These are phyloP conservation scores for Ogataea pini DNA, from an alignment of 805 yeast species.

Conservation along the genomic window DNA sequence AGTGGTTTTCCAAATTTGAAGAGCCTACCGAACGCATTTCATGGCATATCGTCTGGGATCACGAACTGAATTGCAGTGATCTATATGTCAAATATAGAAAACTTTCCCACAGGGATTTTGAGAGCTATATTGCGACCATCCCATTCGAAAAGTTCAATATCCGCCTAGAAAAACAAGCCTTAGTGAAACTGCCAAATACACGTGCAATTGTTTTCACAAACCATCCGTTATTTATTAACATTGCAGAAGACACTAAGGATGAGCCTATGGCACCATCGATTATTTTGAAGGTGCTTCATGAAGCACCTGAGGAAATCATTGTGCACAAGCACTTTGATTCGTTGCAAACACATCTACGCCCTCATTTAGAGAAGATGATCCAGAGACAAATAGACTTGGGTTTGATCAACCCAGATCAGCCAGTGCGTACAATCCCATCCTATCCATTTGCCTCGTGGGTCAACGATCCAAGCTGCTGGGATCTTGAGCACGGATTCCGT, in stretches of 20 bases:
- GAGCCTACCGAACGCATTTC: conserved; percentile 51
- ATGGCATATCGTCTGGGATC: conserved; percentile 55
- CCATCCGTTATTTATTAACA: conserved; percentile 39
- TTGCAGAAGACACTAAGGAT: conserved; percentile 43
- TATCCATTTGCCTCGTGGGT: conserved; percentile 30
- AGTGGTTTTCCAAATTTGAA: conserved; percentile 47
- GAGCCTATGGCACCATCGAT: conserved; percentile 51
- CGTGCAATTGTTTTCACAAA: conserved; percentile 28
- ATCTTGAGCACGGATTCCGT: conserved; percentile 10
- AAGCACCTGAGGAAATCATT: conserved; percentile 47
- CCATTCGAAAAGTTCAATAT: conserved; percentile 44
- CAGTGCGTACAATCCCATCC: conserved; percentile 20
- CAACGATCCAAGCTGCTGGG: conserved; percentile 9
- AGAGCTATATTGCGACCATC: conserved; percentile 36
- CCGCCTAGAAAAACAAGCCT: conserved; percentile 49
- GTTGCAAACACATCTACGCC: conserved; percentile 43
- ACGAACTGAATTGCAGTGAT: conserved; percentile 33
- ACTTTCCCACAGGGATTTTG: conserved; percentile 35
- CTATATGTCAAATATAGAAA: conserved; percentile 36
- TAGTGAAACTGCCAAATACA: conserved; percentile 47
- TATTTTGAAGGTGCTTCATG: conserved; percentile 42
- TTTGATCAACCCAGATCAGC: conserved; percentile 36
- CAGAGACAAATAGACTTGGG: conserved; percentile 42
- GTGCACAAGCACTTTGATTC: conserved; percentile 46
- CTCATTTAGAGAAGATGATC: conserved; percentile 42